Evolutionary conservation across 176 grass and related monocot genomes (phyloP).

Genomic region (Thalia dealbata): DNA sequence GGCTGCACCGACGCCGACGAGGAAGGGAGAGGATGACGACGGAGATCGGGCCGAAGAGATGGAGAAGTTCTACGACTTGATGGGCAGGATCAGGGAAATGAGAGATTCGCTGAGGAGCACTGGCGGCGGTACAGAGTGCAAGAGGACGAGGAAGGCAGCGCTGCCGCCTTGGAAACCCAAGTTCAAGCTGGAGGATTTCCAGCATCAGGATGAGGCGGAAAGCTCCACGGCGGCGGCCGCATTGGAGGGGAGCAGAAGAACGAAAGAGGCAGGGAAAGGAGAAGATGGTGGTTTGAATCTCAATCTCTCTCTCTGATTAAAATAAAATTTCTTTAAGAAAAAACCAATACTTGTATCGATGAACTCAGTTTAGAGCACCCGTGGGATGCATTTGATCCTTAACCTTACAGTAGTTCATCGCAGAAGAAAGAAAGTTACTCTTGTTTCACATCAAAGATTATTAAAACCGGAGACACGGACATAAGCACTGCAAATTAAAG

Average conservation of each 20-base stretch:
- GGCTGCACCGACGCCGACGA: background rate
- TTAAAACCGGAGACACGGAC: too few species aligned
- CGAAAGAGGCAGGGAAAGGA: background rate
- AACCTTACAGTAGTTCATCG: too few species aligned
- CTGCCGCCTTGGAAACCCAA: background rate
- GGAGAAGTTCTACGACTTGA: conserved; percentile 10
- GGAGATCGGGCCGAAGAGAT: background rate
- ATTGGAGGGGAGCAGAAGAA: background rate
- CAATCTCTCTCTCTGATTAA: background rate
- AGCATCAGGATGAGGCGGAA: background rate
- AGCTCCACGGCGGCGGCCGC: background rate
- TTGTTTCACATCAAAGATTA: too few species aligned
- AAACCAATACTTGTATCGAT: too few species aligned
- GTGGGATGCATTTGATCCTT: too few species aligned
- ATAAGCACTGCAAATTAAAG: background rate
- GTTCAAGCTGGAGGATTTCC: conserved; percentile 11
- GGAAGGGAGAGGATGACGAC: background rate
- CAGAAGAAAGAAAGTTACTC: too few species aligned
- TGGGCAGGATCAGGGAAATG: background rate
- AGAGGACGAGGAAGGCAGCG: background rate
- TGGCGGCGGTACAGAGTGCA: background rate
- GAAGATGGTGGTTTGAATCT: conserved; percentile 1
- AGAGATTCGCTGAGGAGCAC: background rate
- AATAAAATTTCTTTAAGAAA: too few species aligned
- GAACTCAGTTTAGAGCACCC: too few species aligned